A percentile compares a stretch with the other conserved stretches of the same genome.
These are phyloP conservation scores for Talaromyces albobiverticillius DNA, from an alignment of 2,329 filamentous ascomycete genomes.

Conservation along the genomic window DNA sequence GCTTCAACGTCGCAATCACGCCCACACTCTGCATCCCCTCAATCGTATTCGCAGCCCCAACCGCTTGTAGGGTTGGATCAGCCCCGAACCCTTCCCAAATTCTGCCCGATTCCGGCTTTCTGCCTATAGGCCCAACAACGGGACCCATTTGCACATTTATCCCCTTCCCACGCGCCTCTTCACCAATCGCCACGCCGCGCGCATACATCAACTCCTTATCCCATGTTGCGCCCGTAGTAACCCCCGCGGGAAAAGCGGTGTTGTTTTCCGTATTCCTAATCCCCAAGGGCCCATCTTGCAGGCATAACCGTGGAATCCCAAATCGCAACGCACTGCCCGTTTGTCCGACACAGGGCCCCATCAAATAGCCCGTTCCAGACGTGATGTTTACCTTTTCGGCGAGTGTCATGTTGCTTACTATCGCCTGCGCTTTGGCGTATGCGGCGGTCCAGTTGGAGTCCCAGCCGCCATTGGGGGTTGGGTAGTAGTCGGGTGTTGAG, in stretches of 20 bases:
- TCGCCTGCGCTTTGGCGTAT: conserved; percentile 64
- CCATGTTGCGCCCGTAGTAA: conserved; percentile 71
- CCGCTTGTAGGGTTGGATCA: conserved; percentile 64
- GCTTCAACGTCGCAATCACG: conserved; percentile 58
- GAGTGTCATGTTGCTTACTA: conserved; percentile 74
- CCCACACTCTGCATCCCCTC: conserved; percentile 56
- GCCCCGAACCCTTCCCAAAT: conserved; percentile 74
- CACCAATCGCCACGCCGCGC: conserved; percentile 65
- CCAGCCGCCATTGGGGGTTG: conserved; percentile 71
- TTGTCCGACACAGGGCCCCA: conserved; percentile 72
- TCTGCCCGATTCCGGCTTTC: conserved; percentile 69
- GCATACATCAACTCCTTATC: conserved; percentile 69
- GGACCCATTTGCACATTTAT: conserved; percentile 70
- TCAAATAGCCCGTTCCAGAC: conserved; percentile 63
- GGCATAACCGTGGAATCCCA: conserved; percentile 68
- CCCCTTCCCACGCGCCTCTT: conserved; percentile 71
- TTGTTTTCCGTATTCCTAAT: conserved; percentile 71
- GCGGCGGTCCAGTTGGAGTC: conserved; percentile 64
- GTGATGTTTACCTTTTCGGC: conserved; percentile 80
- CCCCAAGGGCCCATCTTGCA: conserved; percentile 70
- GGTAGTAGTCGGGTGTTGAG: conserved; percentile 62
- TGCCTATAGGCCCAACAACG: conserved; percentile 66
- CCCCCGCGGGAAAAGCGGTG: conserved; percentile 76
- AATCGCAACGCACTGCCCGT: conserved; percentile 68
- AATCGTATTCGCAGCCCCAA: conserved; percentile 52